Base-by-base conservation (phyloP, 805 yeast species). In the Hanseniaspora valbyensis region DNA sequence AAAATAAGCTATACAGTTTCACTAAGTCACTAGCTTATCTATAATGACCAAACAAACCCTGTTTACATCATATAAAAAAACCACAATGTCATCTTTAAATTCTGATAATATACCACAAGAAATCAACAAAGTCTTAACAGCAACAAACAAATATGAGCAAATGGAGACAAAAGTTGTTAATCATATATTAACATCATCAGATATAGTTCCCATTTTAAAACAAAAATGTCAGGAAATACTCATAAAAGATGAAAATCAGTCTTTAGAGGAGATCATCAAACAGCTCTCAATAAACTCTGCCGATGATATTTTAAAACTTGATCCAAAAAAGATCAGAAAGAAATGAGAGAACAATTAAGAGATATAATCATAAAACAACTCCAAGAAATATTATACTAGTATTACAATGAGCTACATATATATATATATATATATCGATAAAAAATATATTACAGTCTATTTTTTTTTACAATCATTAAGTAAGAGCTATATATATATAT, bases 71-170 rank as follows among this genome's bases (percentile, higher is more conserved):
- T n/a, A n/a, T n/a, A 28, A 28, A 28, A 8, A 28, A 28, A 28
- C 7, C 12, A 32, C 10, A 22, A 37, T 37, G 28, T 6, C 28
- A 4, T 37, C 41, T 21, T 37, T 21, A 9, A 10, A 24, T 3
- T 24, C 32, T 7, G 42, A 26, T 9, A 40, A 40, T 30, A 48
- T 48, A 10, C 51, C 51, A 2, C n/a, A 6, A 2, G 51, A 48
- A 19, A 40, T 48, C 26, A 48, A 48, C 19, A 33, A 16, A 18
- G 25, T 48, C 21, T 30, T 48, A n/a, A 12, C 41, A 2, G 34
- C 25, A 34, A 7, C 51, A 18, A 32, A 33, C 28, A 30, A 36
- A 6, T 48, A 48, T 25, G 51, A 48, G 25, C 13, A 22, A n/a
- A 36, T 48, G 3, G 51, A 48, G 24, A 12, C 22, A 9, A 48